Base-by-base conservation (phyloP, 768 basidiomycete genomes). In the Sistotremastrum suecicum region DNA sequence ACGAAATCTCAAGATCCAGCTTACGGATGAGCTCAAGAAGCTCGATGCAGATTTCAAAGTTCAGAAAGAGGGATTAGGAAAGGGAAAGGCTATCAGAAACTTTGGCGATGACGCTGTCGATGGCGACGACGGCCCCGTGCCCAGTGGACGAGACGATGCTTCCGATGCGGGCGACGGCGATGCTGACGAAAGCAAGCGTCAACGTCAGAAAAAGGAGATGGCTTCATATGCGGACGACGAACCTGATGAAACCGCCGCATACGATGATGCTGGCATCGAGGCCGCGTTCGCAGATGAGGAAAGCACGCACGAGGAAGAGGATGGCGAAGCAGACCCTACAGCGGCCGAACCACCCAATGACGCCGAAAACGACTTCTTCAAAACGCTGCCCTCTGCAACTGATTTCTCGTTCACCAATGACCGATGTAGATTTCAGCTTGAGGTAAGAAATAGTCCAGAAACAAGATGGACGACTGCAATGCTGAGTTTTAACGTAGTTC, bases 101-200 rank as follows among this genome's bases (percentile, higher is more conserved):
- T 65, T 58, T 10, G 75, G 65, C 30, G 75, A 69, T 5, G 74
- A 66, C 10, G 74, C 63, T 5, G 78, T 72, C 12, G 81, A 71
- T 28, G 66, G 59, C 39, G 69, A 59, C 5, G 79, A 72, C 20
- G 80, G 66, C 2, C 78, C 72, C 20, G 67, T 56, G 5, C 68
- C 66, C 5, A 58, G 50, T 28, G 67, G 64, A 29, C 72, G 64
- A 55, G 83, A 85, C 43, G 80, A 72, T 28, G 77, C 69, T 44
- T 83, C 79, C 50, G 88, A 90, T 51, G 72, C 76, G 20, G 87
- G 80, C 9, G 90, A 88, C 51, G 83, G 76, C 12, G 91, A 89
- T 55, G 82, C 78, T 20, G 86, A 85, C 39, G 78, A 83, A 37
- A 78, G 72, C 50, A 90, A 90, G 61, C 74, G 77, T 34, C 68